Evolutionary conservation across 306 rosid species (phyloP).

Genomic region (Inga leiocalycina): DNA sequence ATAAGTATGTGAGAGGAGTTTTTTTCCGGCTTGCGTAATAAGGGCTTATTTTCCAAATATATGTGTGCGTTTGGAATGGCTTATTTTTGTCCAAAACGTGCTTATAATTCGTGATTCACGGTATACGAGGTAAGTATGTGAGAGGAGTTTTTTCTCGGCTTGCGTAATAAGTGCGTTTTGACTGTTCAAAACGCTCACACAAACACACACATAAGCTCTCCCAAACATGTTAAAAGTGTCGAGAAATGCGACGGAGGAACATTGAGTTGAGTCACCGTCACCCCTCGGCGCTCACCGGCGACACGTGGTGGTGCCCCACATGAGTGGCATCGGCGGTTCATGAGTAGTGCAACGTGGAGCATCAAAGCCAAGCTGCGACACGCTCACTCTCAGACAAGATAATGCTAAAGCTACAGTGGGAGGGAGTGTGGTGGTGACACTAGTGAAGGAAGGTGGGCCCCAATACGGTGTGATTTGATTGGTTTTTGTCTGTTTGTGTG

Average conservation of each 20-base stretch:
- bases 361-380: neutral
- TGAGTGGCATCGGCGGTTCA: conserved; percentile 5
- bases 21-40: no score
- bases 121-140: no score
- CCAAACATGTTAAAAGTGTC: no score
- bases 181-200: no score
- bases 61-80: no score
- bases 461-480: neutral
- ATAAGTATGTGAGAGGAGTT: no score
- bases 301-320: conserved; percentile 59
- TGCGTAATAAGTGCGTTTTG: no score
- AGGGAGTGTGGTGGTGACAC: neutral
- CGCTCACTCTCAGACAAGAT: neutral
- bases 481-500: neutral
- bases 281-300: neutral
- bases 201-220: no score
- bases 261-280: conserved; percentile 52
- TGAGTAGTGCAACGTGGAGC: neutral
- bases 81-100: no score
- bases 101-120: no score
- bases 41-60: no score
- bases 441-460: conserved; percentile 23
- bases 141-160: no score
- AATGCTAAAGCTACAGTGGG: conserved; percentile 30
- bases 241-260: neutral